Evolutionary conservation across 805 yeast species (phyloP), one percentile per base, ranked within the genome.

Genomic region (Ogataea naganishii): DNA sequence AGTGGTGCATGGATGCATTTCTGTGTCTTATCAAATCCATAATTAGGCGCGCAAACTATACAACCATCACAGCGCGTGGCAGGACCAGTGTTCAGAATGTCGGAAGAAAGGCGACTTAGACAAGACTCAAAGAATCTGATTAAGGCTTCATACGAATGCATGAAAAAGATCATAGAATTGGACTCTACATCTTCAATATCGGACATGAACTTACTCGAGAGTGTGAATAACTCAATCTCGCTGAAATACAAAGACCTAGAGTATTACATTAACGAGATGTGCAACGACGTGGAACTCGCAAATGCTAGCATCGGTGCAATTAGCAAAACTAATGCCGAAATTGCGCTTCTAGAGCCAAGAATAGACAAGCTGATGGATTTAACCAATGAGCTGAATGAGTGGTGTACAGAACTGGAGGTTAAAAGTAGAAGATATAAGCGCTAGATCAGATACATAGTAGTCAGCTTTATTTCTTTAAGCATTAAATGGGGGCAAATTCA

Each of bases 171-270:
- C 8, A 34, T 54, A 6, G 51, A 43, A 8, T 48, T 60, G 14
- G 59, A 54, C 23, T 53, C 60, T 4, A 52, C 52, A 32, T 48
- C 52, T 3, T 43, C 61, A 0, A 43, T 62, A 3, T 43, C 51
- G 24, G 59, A 72, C 36, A 51, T 75, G 42, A 69, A 64, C 39
- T 48, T 70, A 10, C 38, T 75, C 19, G 71, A 70, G 32, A 69
- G 72, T 38, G 49, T 72, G 34, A 75, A 75, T 43, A 75, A 78
- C n/a, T 62, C 70, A 31, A 69, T 74, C 27, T 66, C 75, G 1
- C 50, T 73, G 37, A 69, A 68, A 41, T 72, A 69, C 30, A 60
- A 62, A 28, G 56, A 52, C 19, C 48, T 72, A 19, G 79, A 70
- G 26, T 52, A 49, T 4, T 66, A 67, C 32, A 37, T 54, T 21